Base-by-base conservation (phyloP, 805 yeast genomes). In the Barnettozyma sp. region DNA sequence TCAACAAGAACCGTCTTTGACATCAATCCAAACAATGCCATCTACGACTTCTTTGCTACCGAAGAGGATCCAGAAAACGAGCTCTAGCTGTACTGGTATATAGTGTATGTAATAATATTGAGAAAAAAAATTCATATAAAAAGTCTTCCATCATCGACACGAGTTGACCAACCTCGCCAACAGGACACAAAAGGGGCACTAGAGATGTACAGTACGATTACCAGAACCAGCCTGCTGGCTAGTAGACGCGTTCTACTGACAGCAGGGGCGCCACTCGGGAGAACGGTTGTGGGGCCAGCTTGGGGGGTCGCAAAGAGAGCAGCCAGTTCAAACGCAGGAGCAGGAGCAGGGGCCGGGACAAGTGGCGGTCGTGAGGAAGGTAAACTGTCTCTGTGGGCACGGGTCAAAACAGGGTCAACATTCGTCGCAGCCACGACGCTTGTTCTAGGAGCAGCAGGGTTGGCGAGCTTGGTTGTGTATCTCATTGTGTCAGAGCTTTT, bases 21-120 rank as follows among this genome's bases (percentile, higher is more conserved):
- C 29, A 50, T 66, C 38, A 94, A 85, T 63, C 95, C 95, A 38
- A 85, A 85, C 58, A 82, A 88, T 62, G 82, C 87, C 13, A 73
- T 82, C 40, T 68, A 79, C 45, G 94, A 83, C 47, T 55, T 50
- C 41, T 52, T 46, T 34, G 45, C 41, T 5, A 55, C 49, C 7
- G 52, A 42, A 0, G 38, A 28, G n/a, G 37, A 39, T 4, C 18
- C n/a, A 6, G 42, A 34, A 7, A 34, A 44, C 1, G 26, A 30
- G n/a, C n/a, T n/a, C n/a, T n/a, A n/a, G n/a, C n/a, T n/a, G n/a
- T n/a, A n/a, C n/a, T n/a, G n/a, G n/a, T n/a, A n/a, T n/a, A n/a
- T n/a, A n/a, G n/a, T n/a, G n/a, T n/a, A n/a, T n/a, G n/a, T n/a
- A 17, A 27, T 16, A 26, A 26, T 3, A 9, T 7, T 12, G 9